Evolutionary conservation across 2,329 filamentous ascomycete species (phyloP).

Genomic region (Periglandula ipomoeae): DNA sequence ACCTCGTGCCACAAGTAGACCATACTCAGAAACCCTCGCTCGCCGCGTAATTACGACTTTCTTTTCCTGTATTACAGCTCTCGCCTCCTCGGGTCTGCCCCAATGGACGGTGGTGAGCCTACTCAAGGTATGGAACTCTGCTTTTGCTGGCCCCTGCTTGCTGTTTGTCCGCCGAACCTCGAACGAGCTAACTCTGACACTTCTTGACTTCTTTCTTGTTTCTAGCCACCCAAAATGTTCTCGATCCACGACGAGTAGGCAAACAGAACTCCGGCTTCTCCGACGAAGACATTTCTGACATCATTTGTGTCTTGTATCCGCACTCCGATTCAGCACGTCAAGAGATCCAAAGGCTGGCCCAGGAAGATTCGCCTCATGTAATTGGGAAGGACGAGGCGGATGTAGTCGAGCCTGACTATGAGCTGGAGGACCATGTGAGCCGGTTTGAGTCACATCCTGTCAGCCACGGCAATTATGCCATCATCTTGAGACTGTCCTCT

Average conservation of each 20-base stretch:
- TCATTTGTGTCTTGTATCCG: conserved; percentile 81
- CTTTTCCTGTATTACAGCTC: not conserved
- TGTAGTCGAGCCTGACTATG: conserved; percentile 42
- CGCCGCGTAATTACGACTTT: not conserved
- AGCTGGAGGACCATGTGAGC: conserved; percentile 38
- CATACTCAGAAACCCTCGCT: not conserved
- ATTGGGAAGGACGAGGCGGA: conserved; percentile 40
- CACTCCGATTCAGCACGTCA: conserved; percentile 61
- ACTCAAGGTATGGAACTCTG: conserved; percentile 28
- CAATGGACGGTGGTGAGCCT: conserved; percentile 36
- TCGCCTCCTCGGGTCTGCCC: conserved; percentile 16
- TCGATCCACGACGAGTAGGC: conserved; percentile 73
- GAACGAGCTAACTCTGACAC: too few relatives aligned
- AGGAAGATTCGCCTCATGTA: conserved; percentile 38
- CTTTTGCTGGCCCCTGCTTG: not conserved
- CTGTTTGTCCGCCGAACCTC: too few relatives aligned
- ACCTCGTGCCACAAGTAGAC: too few relatives aligned
- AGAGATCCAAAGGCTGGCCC: conserved; percentile 51
- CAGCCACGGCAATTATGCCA: conserved; percentile 50
- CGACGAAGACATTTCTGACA: conserved; percentile 76
- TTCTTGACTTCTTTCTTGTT: not conserved
- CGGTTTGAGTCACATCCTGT: conserved; percentile 35
- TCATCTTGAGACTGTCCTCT: conserved; percentile 75
- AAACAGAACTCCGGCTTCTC: conserved; percentile 75
- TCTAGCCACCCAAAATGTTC: conserved; percentile 31